Base-by-base conservation (phyloP, 1,284 basidiomycete genomes). In the Cutaneotrichosporon cyanovorans region DNA sequence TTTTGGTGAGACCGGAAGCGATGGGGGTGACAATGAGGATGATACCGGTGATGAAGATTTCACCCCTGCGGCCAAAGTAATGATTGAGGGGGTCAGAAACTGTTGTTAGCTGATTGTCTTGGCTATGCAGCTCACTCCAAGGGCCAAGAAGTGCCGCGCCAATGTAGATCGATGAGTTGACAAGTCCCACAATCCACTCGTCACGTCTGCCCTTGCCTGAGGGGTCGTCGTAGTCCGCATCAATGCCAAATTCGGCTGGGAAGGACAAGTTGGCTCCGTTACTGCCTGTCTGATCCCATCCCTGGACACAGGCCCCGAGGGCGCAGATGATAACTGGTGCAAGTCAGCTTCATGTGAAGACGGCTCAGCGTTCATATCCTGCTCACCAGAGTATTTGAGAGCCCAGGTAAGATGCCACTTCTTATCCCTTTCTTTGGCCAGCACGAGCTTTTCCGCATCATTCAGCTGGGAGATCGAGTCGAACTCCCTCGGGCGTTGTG, bases 151-250 rank as follows among this genome's bases (percentile, higher is more conserved):
- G 65, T 59, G 53, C 76, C 70, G 60, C 57, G 59, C 75, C 61
- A 58, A 83, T 75, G 69, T 87, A 87, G 16, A 84, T 84, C 0
- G 82, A 82, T 12, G 81, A 78, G 62, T 86, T 87, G 48, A 88
- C 78, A 18, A 85, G 68, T 34, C 86, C 85, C 20, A 84, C 73
- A 4, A 87, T 56, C 46, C 43, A 53, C 33, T 48, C 46, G 22
- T 46, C 51, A 2, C 37, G 33, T 7, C 25, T 7, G 25, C 25
- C 25, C 32, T 51, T 22, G n/a, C 46, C 40, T 7, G 34, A 34
- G 2, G 41, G 41, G 15, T 43, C 37, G n/a, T 11, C n/a, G 18
- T 36, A 16, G 8, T 32, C 8, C 11, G 31, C 22, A 18, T 23
- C 40, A 46, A 86, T 82, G 40, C 78, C 77, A 55, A 86, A 82